Conservation (phyloP, 352 stramenopile genomes). For the Pythium myriotylum region DNA sequence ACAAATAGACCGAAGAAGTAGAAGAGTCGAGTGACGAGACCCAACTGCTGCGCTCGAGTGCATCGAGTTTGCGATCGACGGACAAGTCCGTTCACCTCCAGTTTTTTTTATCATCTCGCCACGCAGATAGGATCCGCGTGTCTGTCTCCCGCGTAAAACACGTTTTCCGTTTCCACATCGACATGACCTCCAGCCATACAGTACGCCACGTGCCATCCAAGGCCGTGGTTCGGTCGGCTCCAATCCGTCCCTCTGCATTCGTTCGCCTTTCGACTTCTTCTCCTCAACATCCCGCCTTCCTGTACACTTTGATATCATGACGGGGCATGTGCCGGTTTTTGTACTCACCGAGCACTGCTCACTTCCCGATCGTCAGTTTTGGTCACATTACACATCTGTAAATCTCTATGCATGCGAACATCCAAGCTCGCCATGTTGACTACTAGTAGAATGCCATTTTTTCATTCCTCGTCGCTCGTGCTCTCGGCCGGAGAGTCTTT, state of each 20-base stretch:
- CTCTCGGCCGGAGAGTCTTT: not conserved
- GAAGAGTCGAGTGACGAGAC: not conserved
- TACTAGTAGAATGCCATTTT: not conserved
- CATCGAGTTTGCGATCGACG: not conserved
- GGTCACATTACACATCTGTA: conserved; percentile 21
- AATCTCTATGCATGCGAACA: conserved; percentile 17
- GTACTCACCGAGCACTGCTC: conserved; percentile 6
- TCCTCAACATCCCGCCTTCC: not conserved
- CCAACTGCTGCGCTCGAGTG: not conserved
- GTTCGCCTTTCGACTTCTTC: conserved; percentile 1
- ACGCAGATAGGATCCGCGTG: not conserved
- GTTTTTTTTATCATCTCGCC: not conserved
- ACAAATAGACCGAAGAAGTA: conserved; percentile 19
- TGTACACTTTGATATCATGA: not conserved
- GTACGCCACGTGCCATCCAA: not conserved
- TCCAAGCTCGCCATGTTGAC: not conserved
- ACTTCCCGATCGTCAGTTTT: conserved; percentile 8
- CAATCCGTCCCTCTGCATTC: not conserved
- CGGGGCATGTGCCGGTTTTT: not conserved
- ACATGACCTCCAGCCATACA: conserved; percentile 1
- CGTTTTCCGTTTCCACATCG: conserved; percentile 15
- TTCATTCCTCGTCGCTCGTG: conserved; percentile 2
- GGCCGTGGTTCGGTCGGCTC: not conserved
- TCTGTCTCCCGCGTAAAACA: conserved; percentile 11
- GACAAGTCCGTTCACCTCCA: not conserved